Conservation (phyloP, 192 early-diverging fungal genomes). For the Entrophospora sp. region DNA sequence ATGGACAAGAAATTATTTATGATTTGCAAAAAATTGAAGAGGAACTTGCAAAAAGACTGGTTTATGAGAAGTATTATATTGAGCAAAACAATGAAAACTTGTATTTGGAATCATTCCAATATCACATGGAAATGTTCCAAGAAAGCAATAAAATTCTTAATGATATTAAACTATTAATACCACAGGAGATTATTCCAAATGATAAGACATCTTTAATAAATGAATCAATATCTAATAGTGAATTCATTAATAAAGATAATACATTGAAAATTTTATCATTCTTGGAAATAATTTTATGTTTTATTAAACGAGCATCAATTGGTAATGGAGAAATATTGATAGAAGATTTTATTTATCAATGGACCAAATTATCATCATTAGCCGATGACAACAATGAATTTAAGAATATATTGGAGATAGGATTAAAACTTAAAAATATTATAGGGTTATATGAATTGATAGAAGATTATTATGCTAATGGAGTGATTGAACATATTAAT, state of each 20-base stretch:
- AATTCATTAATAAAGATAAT: conserved; percentile 1
- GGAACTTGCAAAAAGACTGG: neutral
- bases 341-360: conserved; percentile 16
- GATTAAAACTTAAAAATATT: conserved; percentile 14
- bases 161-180: conserved; percentile 10
- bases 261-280: conserved; percentile 15
- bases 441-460: conserved; percentile 18
- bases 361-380: conserved; percentile 15
- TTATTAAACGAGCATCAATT: conserved; percentile 18
- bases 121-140: conserved; percentile 19
- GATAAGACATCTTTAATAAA: conserved; percentile 2
- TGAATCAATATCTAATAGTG: neutral
- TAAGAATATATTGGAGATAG: neutral
- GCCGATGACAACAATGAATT: neutral
- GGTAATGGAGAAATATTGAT: neutral
- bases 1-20: conserved; percentile 12
- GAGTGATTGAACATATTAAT: neutral
- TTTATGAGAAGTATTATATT: conserved; percentile 4
- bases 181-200: conserved; percentile 10
- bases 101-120: conserved; percentile 7
- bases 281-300: conserved; percentile 18
- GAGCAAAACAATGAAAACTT: neutral
- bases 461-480: conserved; percentile 15
- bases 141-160: neutral
- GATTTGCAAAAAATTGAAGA: conserved; percentile 15